Percentiles rank a stretch among this genome's conserved stretches.
Evolutionary conservation across 1,284 basidiomycete genomes (phyloP).

Genomic region (Rhizoctonia solani): DNA sequence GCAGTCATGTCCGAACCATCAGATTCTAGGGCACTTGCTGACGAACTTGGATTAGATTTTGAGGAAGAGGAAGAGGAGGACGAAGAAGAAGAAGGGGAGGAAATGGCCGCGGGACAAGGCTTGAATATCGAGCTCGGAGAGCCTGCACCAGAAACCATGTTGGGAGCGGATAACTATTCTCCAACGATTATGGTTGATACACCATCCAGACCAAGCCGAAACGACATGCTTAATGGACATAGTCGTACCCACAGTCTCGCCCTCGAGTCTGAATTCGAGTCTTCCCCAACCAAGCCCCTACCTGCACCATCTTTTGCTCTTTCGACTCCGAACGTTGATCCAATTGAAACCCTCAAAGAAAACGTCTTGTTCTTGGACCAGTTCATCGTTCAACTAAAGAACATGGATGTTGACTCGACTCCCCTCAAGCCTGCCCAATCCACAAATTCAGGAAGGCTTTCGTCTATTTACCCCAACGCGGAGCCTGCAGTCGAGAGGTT

Average conservation of each 20-base stretch:
- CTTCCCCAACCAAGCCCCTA: slow-evolving; percentile 5
- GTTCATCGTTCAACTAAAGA: slow-evolving; percentile 70
- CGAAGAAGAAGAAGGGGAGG: no score
- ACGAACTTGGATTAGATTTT: slow-evolving; percentile 84
- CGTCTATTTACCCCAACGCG: slow-evolving; percentile 32
- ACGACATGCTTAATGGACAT: slow-evolving; percentile 16
- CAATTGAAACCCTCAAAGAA: slow-evolving; percentile 54
- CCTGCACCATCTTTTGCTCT: slow-evolving; percentile 5
- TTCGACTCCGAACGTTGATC: slow-evolving; percentile 8
- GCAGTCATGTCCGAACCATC: slow-evolving; percentile 82
- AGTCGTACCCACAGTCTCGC: slow-evolving; percentile 3
- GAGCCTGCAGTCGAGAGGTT: slow-evolving; percentile 66
- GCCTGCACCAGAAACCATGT: neutral
- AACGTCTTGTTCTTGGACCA: slow-evolving; percentile 76
- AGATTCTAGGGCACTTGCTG: slow-evolving; percentile 72
- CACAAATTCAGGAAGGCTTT: neutral
- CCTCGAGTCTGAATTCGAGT: slow-evolving; percentile 22
- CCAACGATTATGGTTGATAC: neutral
- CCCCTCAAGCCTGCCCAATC: slow-evolving; percentile 43
- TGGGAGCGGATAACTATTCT: neutral
- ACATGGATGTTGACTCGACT: slow-evolving; percentile 60
- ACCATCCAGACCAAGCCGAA: slow-evolving; percentile 21
- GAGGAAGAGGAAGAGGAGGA: slow-evolving; percentile 82
- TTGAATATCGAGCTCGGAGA: neutral
- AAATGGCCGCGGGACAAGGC: slow-evolving; percentile 44